Evolutionary conservation across 768 basidiomycete species (phyloP), one percentile per base, ranked within the genome.

Genomic region (Chiua virens): DNA sequence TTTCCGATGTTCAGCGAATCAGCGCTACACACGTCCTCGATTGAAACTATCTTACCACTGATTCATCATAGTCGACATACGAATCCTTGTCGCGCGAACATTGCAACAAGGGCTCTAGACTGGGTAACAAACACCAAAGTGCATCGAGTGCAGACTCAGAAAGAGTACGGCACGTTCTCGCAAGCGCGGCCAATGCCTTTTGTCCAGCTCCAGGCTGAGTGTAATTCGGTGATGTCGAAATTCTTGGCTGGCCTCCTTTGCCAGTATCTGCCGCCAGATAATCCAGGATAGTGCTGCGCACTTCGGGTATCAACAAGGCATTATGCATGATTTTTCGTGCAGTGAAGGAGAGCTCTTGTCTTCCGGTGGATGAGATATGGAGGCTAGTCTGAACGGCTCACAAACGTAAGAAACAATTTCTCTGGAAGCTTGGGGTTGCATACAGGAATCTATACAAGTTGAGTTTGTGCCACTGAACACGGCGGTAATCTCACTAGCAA

Each of bases 141-240:
- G 36, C 42, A 17, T 56, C 44, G 10, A 59, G 53, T 11, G 58
- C 58, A 22, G 44, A 44, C n/a, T 59, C 38, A 28, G 53, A 55
- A 28, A 60, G 32, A 8, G 49, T 28, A 18, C 44, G 53, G 39
- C 58, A 55, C 17, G 57, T 58, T 37, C 52, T 50, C 30, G 57
- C 51, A 20, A 59, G 53, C 21, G 30, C 52, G 1, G 49, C 49
- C n/a, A 59, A 46, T 5, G 57, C 45, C 25, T 18, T 30, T 7
- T 8, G 34, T 34, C 15, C 34, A 34, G n/a, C n/a, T n/a, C n/a
- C n/a, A n/a, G n/a, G 1, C 30, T 30, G 30, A 30, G 2, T 14
- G 30, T 13, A 11, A 14, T 30, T 30, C 8, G 7, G 28, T 28
- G 28, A 7, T 11, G 28, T 28, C 44, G 38, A 20, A 11, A 4